Percentiles rank a stretch among this genome's conserved stretches.
phyloP scores from a whole-genome alignment of 1,284 basidiomycete species.

The Meira miltonrushii region DNA sequence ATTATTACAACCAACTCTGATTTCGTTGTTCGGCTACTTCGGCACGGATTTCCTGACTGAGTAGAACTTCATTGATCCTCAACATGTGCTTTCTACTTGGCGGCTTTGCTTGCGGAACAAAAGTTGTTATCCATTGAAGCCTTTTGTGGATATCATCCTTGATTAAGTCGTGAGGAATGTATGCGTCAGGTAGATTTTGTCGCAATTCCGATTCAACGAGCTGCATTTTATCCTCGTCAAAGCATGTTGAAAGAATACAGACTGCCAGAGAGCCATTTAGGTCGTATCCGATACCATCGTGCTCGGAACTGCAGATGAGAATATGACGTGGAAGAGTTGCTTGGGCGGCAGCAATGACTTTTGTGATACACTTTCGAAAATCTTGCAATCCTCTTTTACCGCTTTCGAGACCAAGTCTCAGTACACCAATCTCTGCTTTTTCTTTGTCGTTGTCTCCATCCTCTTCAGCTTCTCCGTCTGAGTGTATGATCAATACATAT shows the following conservation, averaged over 20 bases:
- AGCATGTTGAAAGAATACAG: slow-evolving; percentile 24
- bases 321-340: not conserved
- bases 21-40: not conserved
- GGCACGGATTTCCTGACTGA: slow-evolving; percentile 57
- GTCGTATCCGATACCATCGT: slow-evolving; percentile 17
- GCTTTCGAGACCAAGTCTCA: slow-evolving; percentile 19
- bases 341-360: slow-evolving; percentile 13
- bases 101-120: slow-evolving; percentile 60
- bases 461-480: not conserved
- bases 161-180: slow-evolving; percentile 12
- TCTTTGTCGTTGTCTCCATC: slow-evolving; percentile 12
- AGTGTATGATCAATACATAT: not conserved
- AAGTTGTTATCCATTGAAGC: slow-evolving; percentile 74
- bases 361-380: slow-evolving; percentile 1
- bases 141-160: slow-evolving; percentile 65
- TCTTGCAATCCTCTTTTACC: slow-evolving; percentile 8
- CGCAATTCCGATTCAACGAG: slow-evolving; percentile 12
- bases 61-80: slow-evolving; percentile 69
- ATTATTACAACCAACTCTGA: too few species aligned
- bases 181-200: not conserved
- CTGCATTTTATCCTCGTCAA: slow-evolving; percentile 42
- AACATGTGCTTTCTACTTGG: slow-evolving; percentile 71
- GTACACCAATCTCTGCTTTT: slow-evolving; percentile 14
- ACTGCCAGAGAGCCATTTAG: slow-evolving; percentile 23
- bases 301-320: not conserved